Base-by-base conservation (phyloP, 306 rosid species). In the Clitoria ternatea region DNA sequence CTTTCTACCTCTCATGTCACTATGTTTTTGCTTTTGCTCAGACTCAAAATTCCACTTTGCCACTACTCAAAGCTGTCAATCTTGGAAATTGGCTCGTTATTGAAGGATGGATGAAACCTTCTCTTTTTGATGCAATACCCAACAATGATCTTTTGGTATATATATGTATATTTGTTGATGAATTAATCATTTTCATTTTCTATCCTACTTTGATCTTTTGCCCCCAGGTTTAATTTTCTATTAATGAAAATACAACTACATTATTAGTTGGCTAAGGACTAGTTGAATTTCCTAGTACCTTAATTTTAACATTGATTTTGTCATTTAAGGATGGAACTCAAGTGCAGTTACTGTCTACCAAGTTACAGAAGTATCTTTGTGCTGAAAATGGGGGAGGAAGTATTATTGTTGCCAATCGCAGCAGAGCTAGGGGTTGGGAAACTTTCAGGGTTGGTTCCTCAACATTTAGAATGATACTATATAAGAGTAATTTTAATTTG, bases 41-140 rank as follows among this genome's bases (percentile, higher is more conserved):
- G 33, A 45, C 79, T 70, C 47, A 80, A 13, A 70, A 66, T 14
- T 24, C 33, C 55, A 27, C 52, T 61, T 50, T 82, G 83, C 90
- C 85, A 26, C 61, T 86, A 26, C 61, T 86, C 55, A 89, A 83
- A 70, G 83, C 90, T 26, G 96, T 86, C 32, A 86, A 87, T 66
- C 85, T 89, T 2, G 96, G 96, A 56, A 75, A 77, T 27, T 89
- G 92, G 92, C 85, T 89, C 2, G 45, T 89, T 20, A 83, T 57
- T 18, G 96, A 89, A 76, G 96, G 92, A 0, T 86, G 90, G 88
- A 89, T 89, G 92, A 79, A 85, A 43, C 92, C 85, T 73, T 79
- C 88, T 68, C 88, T 79, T 48, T 86, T 85, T 61, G 68, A 81
- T 64, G 88, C 78, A 35, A 89, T 89, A 6, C 29, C 63, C 26